Percentiles rank a stretch among this genome's conserved stretches.
phyloP scores from a whole-genome alignment of 768 basidiomycete genomes.

The Termitomyces heimii region DNA sequence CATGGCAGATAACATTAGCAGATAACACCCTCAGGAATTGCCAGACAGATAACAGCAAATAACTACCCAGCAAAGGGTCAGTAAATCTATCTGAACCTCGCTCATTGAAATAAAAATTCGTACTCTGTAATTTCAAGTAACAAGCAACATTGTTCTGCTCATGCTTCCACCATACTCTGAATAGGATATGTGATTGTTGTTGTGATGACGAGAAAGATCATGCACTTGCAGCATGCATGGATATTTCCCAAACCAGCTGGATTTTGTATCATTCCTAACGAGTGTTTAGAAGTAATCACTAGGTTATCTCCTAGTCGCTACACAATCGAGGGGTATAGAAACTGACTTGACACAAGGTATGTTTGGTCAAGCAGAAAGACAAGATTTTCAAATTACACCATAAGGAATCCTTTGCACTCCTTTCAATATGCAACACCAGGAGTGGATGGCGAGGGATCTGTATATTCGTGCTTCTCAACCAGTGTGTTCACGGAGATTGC shows the following conservation, averaged over 20 bases:
- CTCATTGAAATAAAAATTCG: no score
- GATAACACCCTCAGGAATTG: neutral
- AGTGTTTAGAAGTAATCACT: neutral
- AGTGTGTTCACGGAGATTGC: conserved; percentile 12
- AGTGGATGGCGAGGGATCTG: neutral
- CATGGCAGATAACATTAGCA: neutral
- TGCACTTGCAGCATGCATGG: no score
- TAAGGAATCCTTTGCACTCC: neutral
- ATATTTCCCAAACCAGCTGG: neutral
- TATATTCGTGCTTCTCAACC: conserved; percentile 3
- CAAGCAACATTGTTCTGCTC: no score
- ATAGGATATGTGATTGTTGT: no score
- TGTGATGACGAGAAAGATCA: no score
- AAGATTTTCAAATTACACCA: neutral
- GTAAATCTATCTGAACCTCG: neutral
- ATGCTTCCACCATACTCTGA: no score
- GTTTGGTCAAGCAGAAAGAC: neutral
- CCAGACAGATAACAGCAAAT: neutral
- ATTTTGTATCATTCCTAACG: neutral
- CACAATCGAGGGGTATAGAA: neutral
- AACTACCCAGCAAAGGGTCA: neutral
- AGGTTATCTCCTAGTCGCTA: neutral
- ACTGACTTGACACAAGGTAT: neutral
- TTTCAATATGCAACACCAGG: neutral
- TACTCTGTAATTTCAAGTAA: no score